Base-by-base conservation (phyloP, 2,329 filamentous ascomycete species). In the Lachnellula cervina region DNA sequence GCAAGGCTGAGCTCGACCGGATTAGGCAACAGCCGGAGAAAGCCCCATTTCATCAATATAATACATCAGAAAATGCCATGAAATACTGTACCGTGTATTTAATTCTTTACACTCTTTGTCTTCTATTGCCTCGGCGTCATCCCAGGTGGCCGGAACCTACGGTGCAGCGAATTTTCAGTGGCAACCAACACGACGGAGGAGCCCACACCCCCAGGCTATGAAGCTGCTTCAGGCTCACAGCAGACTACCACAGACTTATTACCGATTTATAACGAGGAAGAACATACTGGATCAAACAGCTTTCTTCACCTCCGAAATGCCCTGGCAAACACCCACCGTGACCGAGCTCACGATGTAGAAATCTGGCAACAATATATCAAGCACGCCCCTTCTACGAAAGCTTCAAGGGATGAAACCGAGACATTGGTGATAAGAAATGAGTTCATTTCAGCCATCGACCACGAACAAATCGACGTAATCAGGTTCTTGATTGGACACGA, bases 381-480 rank as follows among this genome's bases (percentile, higher is more conserved):
- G 35, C 37, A 17, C 16, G 16, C 14, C 5, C 14, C 14, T 17
- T n/a, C n/a, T 16, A 40, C 17, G 21, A 34, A 9, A 37, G 16
- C 4, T 5, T 9, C 17, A 50, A 42, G 37, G 11, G 14, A 40
- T 40, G 37, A 42, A n/a, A 40, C n/a, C 23, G 48, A 50, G 28
- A 32, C 28, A 6, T 16, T 16, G 35, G 35, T 16, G n/a, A 17
- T 34, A 47, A 17, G 7, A 47, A 35, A 11, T 6, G 32, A 34
- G 5, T 44, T 43, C 35, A 49, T 44, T 2, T 21, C 43, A 3
- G 49, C 54, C 14, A 56, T 56, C 19, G 11, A 17, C 4, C 40
- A 45, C n/a, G 44, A 44, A n/a, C 32, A 52, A 45, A 44, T 34
- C 8, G 54, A 52, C 2, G 44, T 56, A 9, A 28, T 56, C 14